phyloP scores from a whole-genome alignment of 2,329 filamentous ascomycete species.

The Microdochium bolleyi region DNA sequence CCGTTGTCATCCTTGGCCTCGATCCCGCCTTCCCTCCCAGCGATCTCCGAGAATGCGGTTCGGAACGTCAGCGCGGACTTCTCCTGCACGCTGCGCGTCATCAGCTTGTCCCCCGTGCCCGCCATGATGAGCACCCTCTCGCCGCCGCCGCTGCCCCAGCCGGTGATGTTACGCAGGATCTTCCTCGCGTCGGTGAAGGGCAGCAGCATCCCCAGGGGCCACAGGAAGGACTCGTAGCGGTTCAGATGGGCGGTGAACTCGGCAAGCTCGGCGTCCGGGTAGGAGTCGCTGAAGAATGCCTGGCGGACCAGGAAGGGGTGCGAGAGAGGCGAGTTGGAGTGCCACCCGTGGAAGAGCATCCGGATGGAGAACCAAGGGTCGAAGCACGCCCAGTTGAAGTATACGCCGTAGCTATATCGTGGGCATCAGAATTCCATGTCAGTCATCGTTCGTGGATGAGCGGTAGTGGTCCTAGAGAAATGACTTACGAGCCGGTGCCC shows the following conservation, averaged over 20 bases:
- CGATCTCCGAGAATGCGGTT: slow-evolving; percentile 19
- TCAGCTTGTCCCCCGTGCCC: slow-evolving; percentile 30
- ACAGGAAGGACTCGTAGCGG: slow-evolving; percentile 43
- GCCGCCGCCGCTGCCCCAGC: slow-evolving; percentile 21
- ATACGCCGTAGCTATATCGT: slow-evolving; percentile 24
- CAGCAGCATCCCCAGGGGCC: slow-evolving; percentile 39
- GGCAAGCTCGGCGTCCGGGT: slow-evolving; percentile 27
- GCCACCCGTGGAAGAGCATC: slow-evolving; percentile 35
- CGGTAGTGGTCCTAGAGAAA: background rate
- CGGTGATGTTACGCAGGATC: slow-evolving; percentile 27
- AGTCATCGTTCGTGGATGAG: background rate
- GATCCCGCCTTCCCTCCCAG: slow-evolving; percentile 16
- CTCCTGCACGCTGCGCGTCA: slow-evolving; percentile 26
- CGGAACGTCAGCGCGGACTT: slow-evolving; percentile 30
- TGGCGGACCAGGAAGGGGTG: slow-evolving; percentile 37
- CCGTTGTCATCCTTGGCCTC: slow-evolving; percentile 9
- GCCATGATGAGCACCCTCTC: slow-evolving; percentile 29
- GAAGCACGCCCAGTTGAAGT: slow-evolving; percentile 34
- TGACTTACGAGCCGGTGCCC: slow-evolving; percentile 37
- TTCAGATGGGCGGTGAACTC: slow-evolving; percentile 33
- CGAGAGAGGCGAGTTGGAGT: slow-evolving; percentile 43
- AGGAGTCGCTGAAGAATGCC: slow-evolving; percentile 40
- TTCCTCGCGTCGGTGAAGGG: slow-evolving; percentile 31
- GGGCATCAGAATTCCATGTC: slow-evolving; percentile 3
- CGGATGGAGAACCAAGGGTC: slow-evolving; percentile 41